A percentile compares a stretch with the other conserved stretches of the same genome.
phyloP scores from a whole-genome alignment of 2,329 filamentous ascomycete genomes.

The Alternaria incomplexa region DNA sequence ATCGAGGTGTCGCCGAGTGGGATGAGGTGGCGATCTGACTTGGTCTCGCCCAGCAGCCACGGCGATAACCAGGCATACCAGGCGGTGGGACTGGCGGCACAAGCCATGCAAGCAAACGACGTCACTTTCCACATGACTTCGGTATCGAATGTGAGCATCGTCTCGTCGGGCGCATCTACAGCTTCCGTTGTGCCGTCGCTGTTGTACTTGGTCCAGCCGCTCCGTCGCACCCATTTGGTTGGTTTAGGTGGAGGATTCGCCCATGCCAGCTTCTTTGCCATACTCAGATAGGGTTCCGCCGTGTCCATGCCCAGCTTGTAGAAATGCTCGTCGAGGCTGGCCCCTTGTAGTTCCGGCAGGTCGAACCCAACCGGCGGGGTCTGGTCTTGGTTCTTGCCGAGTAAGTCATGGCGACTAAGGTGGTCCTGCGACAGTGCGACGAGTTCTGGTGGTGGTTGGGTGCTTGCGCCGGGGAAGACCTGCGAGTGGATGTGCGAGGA shows the following conservation, averaged over 20 bases:
- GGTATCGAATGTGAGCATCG: constrained; percentile 89
- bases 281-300: constrained; percentile 79
- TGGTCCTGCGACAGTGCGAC: constrained; percentile 83
- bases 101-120: constrained; percentile 95
- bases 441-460: constrained; percentile 69
- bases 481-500: constrained; percentile 83
- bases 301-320: constrained; percentile 83
- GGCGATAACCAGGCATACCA: constrained; percentile 99
- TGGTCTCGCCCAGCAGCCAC: constrained; percentile 85
- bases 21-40: constrained; percentile 79
- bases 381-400: constrained; percentile 87
- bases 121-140: constrained; percentile 96
- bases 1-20: constrained; percentile 79
- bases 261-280: constrained; percentile 76
- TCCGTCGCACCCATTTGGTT: constrained; percentile 76
- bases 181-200: constrained; percentile 73
- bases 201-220: constrained; percentile 95
- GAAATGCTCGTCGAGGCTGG: constrained; percentile 92
- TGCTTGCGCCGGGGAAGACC: constrained; percentile 70
- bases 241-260: constrained; percentile 64
- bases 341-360: constrained; percentile 77
- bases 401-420: constrained; percentile 80
- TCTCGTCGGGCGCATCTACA: constrained; percentile 78
- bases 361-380: constrained; percentile 80
- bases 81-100: constrained; percentile 82